These are phyloP conservation scores for Cicer yamashitae DNA, from an alignment of 306 rosid species.

Conservation along the genomic window DNA sequence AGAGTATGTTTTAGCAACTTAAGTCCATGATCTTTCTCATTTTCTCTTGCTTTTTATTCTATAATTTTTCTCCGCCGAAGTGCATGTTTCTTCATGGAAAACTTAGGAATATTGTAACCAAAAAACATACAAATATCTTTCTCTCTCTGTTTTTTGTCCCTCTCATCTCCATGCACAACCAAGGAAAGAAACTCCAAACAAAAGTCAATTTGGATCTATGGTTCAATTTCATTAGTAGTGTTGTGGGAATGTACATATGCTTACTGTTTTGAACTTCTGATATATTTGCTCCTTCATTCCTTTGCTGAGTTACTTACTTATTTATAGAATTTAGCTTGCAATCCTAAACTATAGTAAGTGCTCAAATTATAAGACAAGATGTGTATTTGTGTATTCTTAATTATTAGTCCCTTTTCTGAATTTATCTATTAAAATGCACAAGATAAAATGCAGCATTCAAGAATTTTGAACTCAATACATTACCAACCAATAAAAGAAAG, in stretches of 20 bases:
- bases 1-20: slow-evolving; percentile 42
- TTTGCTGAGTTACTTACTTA: slow-evolving; percentile 5
- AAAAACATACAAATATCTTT: not conserved
- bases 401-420: no score
- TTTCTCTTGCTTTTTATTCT: slow-evolving; percentile 18
- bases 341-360: no score
- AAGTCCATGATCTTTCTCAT: slow-evolving; percentile 18
- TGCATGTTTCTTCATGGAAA: slow-evolving; percentile 39
- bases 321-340: slow-evolving; percentile 22
- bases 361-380: no score
- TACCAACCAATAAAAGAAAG: no score
- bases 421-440: no score
- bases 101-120: not conserved
- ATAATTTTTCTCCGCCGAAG: slow-evolving; percentile 2
- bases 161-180: not conserved
- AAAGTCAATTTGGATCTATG: not conserved
- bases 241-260: slow-evolving; percentile 49
- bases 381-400: no score
- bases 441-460: no score
- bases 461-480: no score
- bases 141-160: not conserved
- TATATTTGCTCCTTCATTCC: slow-evolving; percentile 9
- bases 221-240: slow-evolving; percentile 24
- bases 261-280: not conserved
- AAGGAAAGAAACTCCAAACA: not conserved